Conservation (phyloP, 1,139 yeast genomes). For the Debaryomycetaceae sp. region DNA sequence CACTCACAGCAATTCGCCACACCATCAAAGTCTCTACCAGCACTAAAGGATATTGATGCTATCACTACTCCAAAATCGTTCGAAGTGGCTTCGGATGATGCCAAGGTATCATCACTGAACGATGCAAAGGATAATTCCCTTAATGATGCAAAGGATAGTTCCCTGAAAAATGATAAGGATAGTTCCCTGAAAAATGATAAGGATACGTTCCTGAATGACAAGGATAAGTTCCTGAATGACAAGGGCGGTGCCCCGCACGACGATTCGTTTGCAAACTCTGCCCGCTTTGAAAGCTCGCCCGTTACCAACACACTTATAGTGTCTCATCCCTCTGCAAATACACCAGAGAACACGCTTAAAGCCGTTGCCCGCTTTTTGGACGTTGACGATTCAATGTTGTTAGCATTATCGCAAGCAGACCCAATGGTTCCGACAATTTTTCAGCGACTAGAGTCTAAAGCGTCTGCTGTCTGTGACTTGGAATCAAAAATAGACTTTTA, state of each 20-base stretch:
- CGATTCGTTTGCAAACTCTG: too few relatives aligned
- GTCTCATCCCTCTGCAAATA: too few relatives aligned
- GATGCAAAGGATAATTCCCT: too few relatives aligned
- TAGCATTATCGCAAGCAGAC: conserved; percentile 8
- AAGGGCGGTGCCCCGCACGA: too few relatives aligned
- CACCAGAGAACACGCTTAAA: conserved; percentile 4
- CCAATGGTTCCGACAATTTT: conserved; percentile 7
- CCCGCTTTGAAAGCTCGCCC: neutral
- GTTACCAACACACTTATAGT: too few relatives aligned
- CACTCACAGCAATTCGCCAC: conserved; percentile 20
- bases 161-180: too few relatives aligned
- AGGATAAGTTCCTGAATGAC: too few relatives aligned
- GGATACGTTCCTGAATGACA: too few relatives aligned
- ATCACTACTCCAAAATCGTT: conserved; percentile 34
- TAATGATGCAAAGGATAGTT: neutral
- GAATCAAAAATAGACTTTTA: conserved; percentile 41
- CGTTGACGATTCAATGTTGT: conserved; percentile 14
- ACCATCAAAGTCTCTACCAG: conserved; percentile 33
- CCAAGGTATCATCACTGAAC: too few relatives aligned
- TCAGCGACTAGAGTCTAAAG: conserved; percentile 28
- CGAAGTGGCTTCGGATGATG: conserved; percentile 26
- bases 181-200: too few relatives aligned
- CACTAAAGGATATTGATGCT: conserved; percentile 33
- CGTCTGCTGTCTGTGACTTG: conserved; percentile 38
- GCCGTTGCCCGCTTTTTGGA: conserved; percentile 23